Evolutionary conservation across 2,329 filamentous ascomycete genomes (phyloP), one percentile per base, ranked within the genome.

Genomic region (Hypoxylon sp.): DNA sequence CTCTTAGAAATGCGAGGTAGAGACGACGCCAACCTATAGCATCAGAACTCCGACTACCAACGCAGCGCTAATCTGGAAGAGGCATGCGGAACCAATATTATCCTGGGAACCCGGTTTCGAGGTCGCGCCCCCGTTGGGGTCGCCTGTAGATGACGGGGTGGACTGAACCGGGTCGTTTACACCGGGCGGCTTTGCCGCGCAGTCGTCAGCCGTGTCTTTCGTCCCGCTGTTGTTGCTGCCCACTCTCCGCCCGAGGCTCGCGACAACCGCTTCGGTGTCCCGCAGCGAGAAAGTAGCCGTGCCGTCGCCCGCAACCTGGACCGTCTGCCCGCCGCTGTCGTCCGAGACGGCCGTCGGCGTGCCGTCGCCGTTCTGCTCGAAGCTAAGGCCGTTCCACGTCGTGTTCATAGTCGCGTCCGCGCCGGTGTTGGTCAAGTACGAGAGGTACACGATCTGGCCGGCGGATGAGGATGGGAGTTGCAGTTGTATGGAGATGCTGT

Each of bases 321-420:
- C 72, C 1, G 74, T 77, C 26, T 72, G 65, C 32, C 11, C 2
- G 3, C 37, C n/a, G 5, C 75, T 71, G 1, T 69, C 74, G 49
- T 73, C 70, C 32, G 78, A 73, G 17, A 77, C 75, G 8, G 71
- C 62, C 15, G 70, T 76, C 0, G 79, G 74, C n/a, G 72, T 77
- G 60, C 82, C 81, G 39, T 80, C 76, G 32, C 71, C 71, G 62
- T 76, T 78, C 48, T 74, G 65, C 69, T 81, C 79, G 71, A 78
- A 85, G 62, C 74, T 76, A 66, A 84, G 74, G 47, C 81, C 81
- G 69, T 83, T 82, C 77, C 78, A 85, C 6, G 78, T 80, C 1
- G 79, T 79, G 49, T 77, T 77, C 41, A 71, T 64, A 13, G 77
- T 76, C 6, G 77, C 74, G 57, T 84, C 81, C 8, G 80, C 77